phyloP scores from a whole-genome alignment of 2,329 filamentous ascomycete genomes.

The Cryphonectria japonica region DNA sequence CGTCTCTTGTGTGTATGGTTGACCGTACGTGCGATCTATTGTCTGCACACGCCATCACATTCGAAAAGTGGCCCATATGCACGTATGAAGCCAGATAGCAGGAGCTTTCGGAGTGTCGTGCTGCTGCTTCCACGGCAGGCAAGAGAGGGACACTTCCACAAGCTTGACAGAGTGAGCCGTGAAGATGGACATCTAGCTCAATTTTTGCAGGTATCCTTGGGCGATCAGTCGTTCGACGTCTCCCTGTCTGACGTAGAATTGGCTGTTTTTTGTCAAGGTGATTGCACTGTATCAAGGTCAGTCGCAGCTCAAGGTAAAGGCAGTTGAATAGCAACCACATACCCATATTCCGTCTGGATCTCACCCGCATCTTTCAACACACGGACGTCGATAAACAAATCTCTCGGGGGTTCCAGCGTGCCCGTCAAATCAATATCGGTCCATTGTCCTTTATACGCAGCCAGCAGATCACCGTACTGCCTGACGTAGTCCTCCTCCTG shows the following conservation, averaged over 20 bases:
- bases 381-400: constrained; percentile 95
- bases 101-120: background rate
- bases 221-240: constrained; percentile 94
- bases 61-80: background rate
- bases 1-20: background rate
- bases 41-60: background rate
- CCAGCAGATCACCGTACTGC: constrained; percentile 86
- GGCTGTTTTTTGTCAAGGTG: constrained; percentile 95
- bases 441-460: constrained; percentile 98
- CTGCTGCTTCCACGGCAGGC: background rate
- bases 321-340: constrained; percentile 40
- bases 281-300: constrained; percentile 67
- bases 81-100: background rate
- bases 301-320: constrained; percentile 4
- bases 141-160: background rate
- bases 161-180: too few relatives aligned
- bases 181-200: constrained; percentile 61
- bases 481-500: constrained; percentile 97
- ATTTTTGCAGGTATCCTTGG: constrained; percentile 90
- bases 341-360: constrained; percentile 99
- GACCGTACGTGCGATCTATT: background rate
- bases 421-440: constrained; percentile 96
- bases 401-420: constrained; percentile 88
- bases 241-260: constrained; percentile 94
- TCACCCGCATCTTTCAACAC: constrained; percentile 97